Evolutionary conservation across 768 basidiomycete species (phyloP).

Genomic region (Tubosaeta sp.): DNA sequence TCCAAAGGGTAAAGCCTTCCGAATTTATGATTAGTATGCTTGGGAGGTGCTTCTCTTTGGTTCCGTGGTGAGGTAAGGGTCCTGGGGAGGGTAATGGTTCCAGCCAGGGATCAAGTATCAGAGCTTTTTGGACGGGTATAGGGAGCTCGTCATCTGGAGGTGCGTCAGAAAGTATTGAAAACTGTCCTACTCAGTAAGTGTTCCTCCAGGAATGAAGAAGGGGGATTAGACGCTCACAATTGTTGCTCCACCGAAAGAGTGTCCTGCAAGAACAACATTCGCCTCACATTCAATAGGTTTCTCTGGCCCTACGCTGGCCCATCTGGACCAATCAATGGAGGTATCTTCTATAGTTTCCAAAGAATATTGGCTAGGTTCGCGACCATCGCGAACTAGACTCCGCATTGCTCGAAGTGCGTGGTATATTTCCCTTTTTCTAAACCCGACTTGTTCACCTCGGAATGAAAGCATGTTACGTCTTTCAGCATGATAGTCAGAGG

Average conservation of each 20-base stretch:
- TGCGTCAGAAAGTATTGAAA: constrained; percentile 51
- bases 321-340: constrained; percentile 37
- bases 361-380: constrained; percentile 17
- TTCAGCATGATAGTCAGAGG: constrained; percentile 12
- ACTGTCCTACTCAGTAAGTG: constrained; percentile 29
- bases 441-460: constrained; percentile 63
- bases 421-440: constrained; percentile 69
- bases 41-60: constrained; percentile 22
- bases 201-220: neutral
- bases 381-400: constrained; percentile 42
- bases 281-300: constrained; percentile 31
- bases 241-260: constrained; percentile 56
- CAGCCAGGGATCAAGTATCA: constrained; percentile 82
- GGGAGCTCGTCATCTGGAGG: constrained; percentile 38
- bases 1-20: constrained; percentile 76
- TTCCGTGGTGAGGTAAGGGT: constrained; percentile 26
- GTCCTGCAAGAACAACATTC: constrained; percentile 43
- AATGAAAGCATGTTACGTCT: constrained; percentile 41
- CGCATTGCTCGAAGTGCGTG: constrained; percentile 55
- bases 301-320: constrained; percentile 28
- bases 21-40: constrained; percentile 69
- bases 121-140: constrained; percentile 53
- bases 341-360: constrained; percentile 38
- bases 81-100: constrained; percentile 67
- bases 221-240: constrained; percentile 33